These are phyloP conservation scores for Poa annua DNA, from an alignment of 176 grass and related monocot species.

Conservation along the genomic window DNA sequence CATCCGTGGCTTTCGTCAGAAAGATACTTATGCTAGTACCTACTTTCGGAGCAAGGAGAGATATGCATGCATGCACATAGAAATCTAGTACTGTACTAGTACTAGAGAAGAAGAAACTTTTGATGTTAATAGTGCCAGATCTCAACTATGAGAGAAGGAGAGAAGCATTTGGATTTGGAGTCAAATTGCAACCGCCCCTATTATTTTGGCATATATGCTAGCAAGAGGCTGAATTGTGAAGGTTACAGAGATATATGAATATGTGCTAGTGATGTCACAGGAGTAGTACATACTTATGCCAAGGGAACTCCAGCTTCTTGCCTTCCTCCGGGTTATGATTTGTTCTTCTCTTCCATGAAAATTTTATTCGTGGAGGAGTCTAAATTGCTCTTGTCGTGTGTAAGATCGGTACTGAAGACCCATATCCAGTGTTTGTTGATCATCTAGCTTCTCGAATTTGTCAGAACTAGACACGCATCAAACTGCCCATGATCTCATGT, in stretches of 20 bases:
- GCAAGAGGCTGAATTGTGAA: background rate
- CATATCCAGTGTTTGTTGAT: no score
- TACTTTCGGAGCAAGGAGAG: background rate
- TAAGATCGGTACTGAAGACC: background rate
- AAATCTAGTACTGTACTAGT: background rate
- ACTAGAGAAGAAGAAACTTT: background rate
- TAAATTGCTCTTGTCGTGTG: background rate
- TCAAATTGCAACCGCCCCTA: background rate
- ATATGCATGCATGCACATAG: background rate
- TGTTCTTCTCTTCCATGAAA: background rate
- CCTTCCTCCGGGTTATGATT: background rate
- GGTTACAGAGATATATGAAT: background rate
- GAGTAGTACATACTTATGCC: background rate
- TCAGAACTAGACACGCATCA: no score
- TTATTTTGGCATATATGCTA: background rate
- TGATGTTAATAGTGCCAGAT: background rate
- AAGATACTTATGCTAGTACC: background rate
- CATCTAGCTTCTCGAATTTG: no score
- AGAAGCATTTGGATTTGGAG: conserved; percentile 13
- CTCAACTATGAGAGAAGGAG: background rate
- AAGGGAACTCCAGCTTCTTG: background rate
- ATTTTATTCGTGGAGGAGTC: background rate
- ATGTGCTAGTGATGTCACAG: background rate
- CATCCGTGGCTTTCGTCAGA: conserved; percentile 1
- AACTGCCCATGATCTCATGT: no score